Percentiles rank a stretch among this genome's conserved stretches.
These are phyloP conservation scores for grape (Vitis vinifera) DNA, from an alignment of 164 flowering plant genomes.

Conservation along the genomic window ASM3070453v1 NC_081806.1:4156501-4157000, in stretches of 20 bases:
- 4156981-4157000: no score
- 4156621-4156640: background rate
- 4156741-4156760: background rate
- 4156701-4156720: background rate
- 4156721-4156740: background rate
- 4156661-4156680: constrained; percentile 9
- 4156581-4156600: background rate
- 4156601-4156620: background rate
- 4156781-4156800: background rate
- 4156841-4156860: no score
- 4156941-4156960: no score
- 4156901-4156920: no score
- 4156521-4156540: constrained; percentile 8
- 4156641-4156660: constrained; percentile 4
- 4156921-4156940: no score
- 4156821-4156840: background rate
- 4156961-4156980: no score
- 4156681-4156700: constrained; percentile 10
- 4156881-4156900: no score
- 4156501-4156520: constrained; percentile 25
- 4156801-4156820: background rate
- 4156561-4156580: constrained; percentile 27
- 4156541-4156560: constrained; percentile 15
- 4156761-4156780: background rate
- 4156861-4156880: no score